Conservation (phyloP, 1,284 basidiomycete species). For the Pascua sp. region DNA sequence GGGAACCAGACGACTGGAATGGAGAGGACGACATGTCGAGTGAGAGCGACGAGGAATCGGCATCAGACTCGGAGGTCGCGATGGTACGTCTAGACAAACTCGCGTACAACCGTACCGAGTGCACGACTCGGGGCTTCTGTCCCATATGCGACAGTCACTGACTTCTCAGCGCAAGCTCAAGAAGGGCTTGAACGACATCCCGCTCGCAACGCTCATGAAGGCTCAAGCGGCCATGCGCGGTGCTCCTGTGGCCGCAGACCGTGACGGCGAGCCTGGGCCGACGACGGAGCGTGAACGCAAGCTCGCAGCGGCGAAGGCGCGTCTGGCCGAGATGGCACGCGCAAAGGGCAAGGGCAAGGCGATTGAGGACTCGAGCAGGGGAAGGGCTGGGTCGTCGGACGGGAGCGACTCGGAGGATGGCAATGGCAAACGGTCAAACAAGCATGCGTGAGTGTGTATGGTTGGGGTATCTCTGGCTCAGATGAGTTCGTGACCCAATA, state of each 20-base stretch:
- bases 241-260: conserved; percentile 5
- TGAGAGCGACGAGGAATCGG: conserved; percentile 10
- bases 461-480: background rate
- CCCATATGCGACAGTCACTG: no score
- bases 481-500: no score
- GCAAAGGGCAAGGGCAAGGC: conserved; percentile 37
- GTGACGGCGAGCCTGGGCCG: background rate
- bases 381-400: conserved; percentile 18
- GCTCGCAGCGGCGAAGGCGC: conserved; percentile 34
- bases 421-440: conserved; percentile 63
- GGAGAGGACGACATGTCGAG: conserved; percentile 26
- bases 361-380: background rate
- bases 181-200: conserved; percentile 20
- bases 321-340: conserved; percentile 39
- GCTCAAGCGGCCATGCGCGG: conserved; percentile 25
- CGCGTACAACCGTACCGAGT: background rate
- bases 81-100: conserved; percentile 20
- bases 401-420: conserved; percentile 35
- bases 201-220: conserved; percentile 52
- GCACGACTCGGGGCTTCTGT: no score
- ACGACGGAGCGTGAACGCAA: conserved; percentile 13
- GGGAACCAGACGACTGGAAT: conserved; percentile 45
- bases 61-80: conserved; percentile 6
- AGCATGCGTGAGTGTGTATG: conserved; percentile 76
- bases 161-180: conserved; percentile 9